Percentiles rank a stretch among this genome's conserved stretches.
phyloP scores from a whole-genome alignment of 1,139 yeast genomes.

The Yamadazyma membranifaciens region DNA sequence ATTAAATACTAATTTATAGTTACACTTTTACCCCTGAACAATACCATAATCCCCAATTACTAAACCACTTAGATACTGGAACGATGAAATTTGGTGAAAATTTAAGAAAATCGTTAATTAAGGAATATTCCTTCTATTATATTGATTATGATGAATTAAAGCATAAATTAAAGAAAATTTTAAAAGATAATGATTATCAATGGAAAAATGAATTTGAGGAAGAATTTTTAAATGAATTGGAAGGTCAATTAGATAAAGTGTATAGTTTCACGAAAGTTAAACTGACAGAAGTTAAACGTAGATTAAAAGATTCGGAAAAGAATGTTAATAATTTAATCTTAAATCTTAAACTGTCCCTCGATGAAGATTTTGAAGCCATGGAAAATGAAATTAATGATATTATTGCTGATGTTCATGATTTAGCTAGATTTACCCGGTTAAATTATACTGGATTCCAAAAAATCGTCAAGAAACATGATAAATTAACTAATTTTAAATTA shows the following conservation, averaged over 20 bases:
- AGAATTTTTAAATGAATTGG: conserved; percentile 69
- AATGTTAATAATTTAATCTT: conserved; percentile 63
- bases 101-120: conserved; percentile 66
- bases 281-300: conserved; percentile 75
- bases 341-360: conserved; percentile 44
- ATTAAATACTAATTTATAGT: too few species aligned
- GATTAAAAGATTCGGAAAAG: conserved; percentile 78
- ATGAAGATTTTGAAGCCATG: conserved; percentile 84
- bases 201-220: conserved; percentile 85
- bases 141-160: conserved; percentile 89
- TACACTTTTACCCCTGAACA: too few species aligned
- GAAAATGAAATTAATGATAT: conserved; percentile 91
- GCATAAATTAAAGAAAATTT: conserved; percentile 68
- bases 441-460: conserved; percentile 97
- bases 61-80: too few species aligned
- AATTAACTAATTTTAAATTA: conserved; percentile 76
- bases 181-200: conserved; percentile 48
- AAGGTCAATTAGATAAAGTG: conserved; percentile 84
- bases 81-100: conserved; percentile 80
- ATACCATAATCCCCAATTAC: too few species aligned
- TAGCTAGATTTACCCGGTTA: conserved; percentile 87
- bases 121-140: conserved; percentile 87
- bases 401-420: conserved; percentile 95
- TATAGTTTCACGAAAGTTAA: conserved; percentile 87
- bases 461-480: conserved; percentile 94